phyloP scores from a whole-genome alignment of 1,284 basidiomycete species.

The Ustilago hordei region DNA sequence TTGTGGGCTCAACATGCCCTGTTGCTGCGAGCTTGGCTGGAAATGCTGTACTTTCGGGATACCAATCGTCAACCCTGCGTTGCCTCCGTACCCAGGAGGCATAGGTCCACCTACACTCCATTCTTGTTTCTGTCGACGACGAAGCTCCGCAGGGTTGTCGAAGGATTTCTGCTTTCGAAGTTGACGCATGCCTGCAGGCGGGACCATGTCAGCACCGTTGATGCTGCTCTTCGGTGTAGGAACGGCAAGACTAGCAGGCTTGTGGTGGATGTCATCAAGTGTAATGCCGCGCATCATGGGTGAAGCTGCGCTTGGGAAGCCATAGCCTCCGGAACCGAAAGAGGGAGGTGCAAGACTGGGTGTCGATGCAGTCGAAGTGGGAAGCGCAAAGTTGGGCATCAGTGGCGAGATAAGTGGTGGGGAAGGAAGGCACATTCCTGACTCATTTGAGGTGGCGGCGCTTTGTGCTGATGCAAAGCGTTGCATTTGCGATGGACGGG shows the following conservation, averaged over 20 bases:
- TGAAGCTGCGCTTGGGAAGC: conserved; percentile 17
- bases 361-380: conserved; percentile 29
- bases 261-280: conserved; percentile 41
- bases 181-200: conserved; percentile 21
- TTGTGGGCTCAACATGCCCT: conserved; percentile 22
- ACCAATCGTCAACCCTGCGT: conserved; percentile 32
- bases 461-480: conserved; percentile 38
- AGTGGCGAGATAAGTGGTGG: conserved; percentile 43
- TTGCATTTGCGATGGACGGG: conserved; percentile 43
- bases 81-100: conserved; percentile 38
- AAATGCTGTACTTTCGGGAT: conserved; percentile 29
- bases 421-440: conserved; percentile 32
- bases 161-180: conserved; percentile 52
- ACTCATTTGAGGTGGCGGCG: conserved; percentile 8
- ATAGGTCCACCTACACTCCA: conserved; percentile 38
- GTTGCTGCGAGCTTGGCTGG: conserved; percentile 11
- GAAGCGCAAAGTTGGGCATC: conserved; percentile 39
- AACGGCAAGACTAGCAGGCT: conserved; percentile 23
- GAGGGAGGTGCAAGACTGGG: conserved; percentile 22
- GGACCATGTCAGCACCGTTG: background rate
- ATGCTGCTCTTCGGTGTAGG: background rate
- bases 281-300: conserved; percentile 22
- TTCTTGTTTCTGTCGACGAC: conserved; percentile 45
- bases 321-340: conserved; percentile 15
- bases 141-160: conserved; percentile 49